A percentile compares a stretch with the other conserved stretches of the same genome.
Evolutionary conservation across 2,329 filamentous ascomycete species (phyloP).

Genomic region (Botrytis galanthina): DNA sequence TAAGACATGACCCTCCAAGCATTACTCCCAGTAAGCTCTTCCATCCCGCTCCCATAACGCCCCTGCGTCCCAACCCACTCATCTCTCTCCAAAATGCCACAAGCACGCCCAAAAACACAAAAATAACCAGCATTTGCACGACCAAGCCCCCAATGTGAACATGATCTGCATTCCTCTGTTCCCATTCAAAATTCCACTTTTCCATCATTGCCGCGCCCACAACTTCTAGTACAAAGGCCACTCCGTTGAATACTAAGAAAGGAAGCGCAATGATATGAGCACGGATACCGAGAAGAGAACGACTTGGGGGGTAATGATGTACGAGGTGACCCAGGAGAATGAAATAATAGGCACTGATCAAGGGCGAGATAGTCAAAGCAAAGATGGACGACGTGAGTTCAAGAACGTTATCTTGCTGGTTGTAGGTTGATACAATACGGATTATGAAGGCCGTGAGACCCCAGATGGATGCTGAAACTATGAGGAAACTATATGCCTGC

Average conservation of each 20-base stretch:
- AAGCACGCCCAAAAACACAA: conserved; percentile 40
- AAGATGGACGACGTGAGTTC: conserved; percentile 43
- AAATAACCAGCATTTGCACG: conserved; percentile 50
- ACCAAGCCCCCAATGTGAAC: conserved; percentile 55
- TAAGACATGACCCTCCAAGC: background rate
- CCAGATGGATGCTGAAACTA: conserved; percentile 45
- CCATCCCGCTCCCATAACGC: background rate
- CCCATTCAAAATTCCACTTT: background rate
- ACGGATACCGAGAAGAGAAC: background rate
- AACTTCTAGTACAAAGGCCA: background rate
- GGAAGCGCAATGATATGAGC: background rate
- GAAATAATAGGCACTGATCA: conserved; percentile 39
- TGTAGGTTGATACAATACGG: conserved; percentile 42
- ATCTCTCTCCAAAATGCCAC: background rate
- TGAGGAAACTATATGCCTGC: background rate
- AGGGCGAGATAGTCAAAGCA: conserved; percentile 41
- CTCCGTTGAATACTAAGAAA: background rate
- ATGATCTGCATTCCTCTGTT: conserved; percentile 39
- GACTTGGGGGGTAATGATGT: conserved; percentile 39
- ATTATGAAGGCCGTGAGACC: conserved; percentile 43
- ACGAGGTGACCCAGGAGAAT: conserved; percentile 39
- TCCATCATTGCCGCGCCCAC: background rate
- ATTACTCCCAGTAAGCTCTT: background rate
- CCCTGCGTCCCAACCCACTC: background rate
- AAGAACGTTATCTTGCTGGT: conserved; percentile 38